Evolutionary conservation across 768 basidiomycete species (phyloP), one percentile per base, ranked within the genome.

Genomic region (Chalciporus sphaerocephalus): DNA sequence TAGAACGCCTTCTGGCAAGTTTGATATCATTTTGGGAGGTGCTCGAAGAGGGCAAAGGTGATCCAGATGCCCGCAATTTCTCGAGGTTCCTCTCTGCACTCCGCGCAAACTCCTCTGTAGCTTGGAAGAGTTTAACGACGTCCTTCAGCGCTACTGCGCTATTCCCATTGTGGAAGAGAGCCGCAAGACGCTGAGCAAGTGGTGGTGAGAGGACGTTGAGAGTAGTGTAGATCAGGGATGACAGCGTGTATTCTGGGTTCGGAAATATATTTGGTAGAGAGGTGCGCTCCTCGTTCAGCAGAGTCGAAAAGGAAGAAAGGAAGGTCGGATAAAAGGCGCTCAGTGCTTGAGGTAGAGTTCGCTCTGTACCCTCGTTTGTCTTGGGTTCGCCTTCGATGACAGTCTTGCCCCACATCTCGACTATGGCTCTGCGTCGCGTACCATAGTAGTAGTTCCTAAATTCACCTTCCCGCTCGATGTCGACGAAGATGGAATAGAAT

Each of bases 381-480:
- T 17, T 28, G 10, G 38, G 30, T 42, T 63, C 61, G 43, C 52
- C 62, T 18, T 58, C 57, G 25, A 93, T 67, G 1, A 61, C 59
- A 2, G 77, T 78, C 21, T 69, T 69, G 53, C 80, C 75, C 95
- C 95, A 98, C 47, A 75, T 56, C 13, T 79, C 68, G 33, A 90
- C 72, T 12, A 95, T 64, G 13, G 71, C 55, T 12, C 77, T 73
- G 45, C 92, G 74, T 22, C 91, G 74, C 9, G 90, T 85, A 11
- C 89, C 89, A 66, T 92, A 90, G 70, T 97, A 99, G 62, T 96
- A 97, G 58, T 87, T 87, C 48, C 89, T 76, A 64, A 95, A 99
- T 62, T 98, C 96, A 3, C 81, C 75, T 64, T 93, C 92, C 40
- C 95, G 77, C 56, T 95, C 88, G 47, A 99, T 97, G 56, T 87